Conservation (phyloP, 352 stramenopile species). For the Phytophthora meadii region DNA sequence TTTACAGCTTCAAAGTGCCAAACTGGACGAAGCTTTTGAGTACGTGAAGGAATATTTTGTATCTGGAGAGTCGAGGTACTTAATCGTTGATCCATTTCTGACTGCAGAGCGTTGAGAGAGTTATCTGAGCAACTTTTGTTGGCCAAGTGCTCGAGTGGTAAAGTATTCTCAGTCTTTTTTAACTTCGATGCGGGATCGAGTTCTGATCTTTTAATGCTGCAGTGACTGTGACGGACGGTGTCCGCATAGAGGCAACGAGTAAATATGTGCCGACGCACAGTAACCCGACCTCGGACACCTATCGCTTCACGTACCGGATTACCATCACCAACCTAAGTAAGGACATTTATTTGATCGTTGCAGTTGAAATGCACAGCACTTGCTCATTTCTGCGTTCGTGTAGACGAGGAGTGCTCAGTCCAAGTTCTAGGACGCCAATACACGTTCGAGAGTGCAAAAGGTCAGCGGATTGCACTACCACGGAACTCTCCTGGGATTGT, state of each 20-base stretch:
- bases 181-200: neutral
- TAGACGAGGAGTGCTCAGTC: slow-evolving; percentile 58
- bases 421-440: slow-evolving; percentile 81
- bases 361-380: neutral
- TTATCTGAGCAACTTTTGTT: slow-evolving; percentile 71
- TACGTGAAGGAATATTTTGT: slow-evolving; percentile 19
- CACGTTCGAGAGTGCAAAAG: slow-evolving; percentile 77
- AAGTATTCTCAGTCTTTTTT: slow-evolving; percentile 4
- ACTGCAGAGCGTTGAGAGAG: slow-evolving; percentile 59
- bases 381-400: slow-evolving; percentile 17
- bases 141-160: slow-evolving; percentile 79
- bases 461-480: slow-evolving; percentile 62
- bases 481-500: slow-evolving; percentile 77
- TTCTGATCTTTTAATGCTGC: slow-evolving; percentile 13
- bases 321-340: slow-evolving; percentile 83
- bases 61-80: neutral
- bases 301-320: slow-evolving; percentile 81
- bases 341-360: slow-evolving; percentile 3
- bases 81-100: neutral
- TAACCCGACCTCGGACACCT: slow-evolving; percentile 54
- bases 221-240: slow-evolving; percentile 74
- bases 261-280: slow-evolving; percentile 70
- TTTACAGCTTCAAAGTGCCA: slow-evolving; percentile 43
- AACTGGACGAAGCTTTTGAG: slow-evolving; percentile 77
- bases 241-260: slow-evolving; percentile 80